Conservation (phyloP, 2,329 filamentous ascomycete species). For the Alternaria angustiovoidea region DNA sequence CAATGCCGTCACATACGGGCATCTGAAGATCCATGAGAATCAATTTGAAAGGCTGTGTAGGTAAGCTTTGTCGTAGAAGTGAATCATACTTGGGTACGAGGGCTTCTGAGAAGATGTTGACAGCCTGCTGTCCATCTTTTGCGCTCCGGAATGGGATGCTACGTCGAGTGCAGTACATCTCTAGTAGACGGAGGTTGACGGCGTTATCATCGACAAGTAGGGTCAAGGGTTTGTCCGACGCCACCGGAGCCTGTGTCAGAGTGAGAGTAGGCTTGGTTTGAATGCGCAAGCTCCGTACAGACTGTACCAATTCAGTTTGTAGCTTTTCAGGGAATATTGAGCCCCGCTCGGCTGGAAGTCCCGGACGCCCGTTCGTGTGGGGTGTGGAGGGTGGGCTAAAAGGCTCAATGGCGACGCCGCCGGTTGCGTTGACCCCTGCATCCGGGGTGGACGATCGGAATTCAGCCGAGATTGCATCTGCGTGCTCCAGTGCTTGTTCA, state of each 20-base stretch:
- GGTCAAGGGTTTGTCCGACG: constrained; percentile 28
- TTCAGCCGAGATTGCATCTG: constrained; percentile 21
- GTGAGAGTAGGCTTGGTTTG: neutral
- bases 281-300: constrained; percentile 19
- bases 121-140: constrained; percentile 53
- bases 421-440: neutral
- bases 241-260: neutral
- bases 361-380: neutral
- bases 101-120: constrained; percentile 41
- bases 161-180: constrained; percentile 58
- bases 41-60: constrained; percentile 37
- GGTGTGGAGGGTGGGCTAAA: neutral
- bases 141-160: constrained; percentile 49
- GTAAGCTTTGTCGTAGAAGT: constrained; percentile 8
- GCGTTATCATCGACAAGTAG: constrained; percentile 58
- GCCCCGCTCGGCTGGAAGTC: neutral
- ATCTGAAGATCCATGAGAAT: constrained; percentile 55
- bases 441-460: constrained; percentile 5
- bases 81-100: constrained; percentile 8
- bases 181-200: constrained; percentile 56
- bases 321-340: constrained; percentile 17
- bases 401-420: constrained; percentile 7
- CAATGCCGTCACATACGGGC: constrained; percentile 51
- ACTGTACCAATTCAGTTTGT: constrained; percentile 19
- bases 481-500: constrained; percentile 24